Base-by-base conservation (phyloP, 306 rosid species). In the Dryas alaskensis region DNA sequence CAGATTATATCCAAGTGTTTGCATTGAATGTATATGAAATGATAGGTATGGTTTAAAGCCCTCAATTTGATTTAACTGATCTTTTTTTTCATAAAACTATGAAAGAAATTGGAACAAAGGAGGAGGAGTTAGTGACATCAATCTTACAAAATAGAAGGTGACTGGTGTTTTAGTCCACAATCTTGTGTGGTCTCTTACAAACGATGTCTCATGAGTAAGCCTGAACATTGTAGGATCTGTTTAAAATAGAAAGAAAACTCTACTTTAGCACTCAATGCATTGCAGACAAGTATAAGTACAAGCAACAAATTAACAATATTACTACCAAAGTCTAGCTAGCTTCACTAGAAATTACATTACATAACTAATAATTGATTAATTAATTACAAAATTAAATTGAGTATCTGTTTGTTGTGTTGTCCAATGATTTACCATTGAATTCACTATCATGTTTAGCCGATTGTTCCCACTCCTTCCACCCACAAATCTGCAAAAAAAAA, bases 161-260 rank as follows among this genome's bases (percentile, higher is more conserved):
- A 90, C 42, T 4, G 88, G 85, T 1, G 89, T 88, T 84, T 92
- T 88, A 22, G 92, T 90, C 98, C 96, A 90, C 70, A 71, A 68
- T 79, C 91, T 87, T 60, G 67, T 85, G 75, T 90, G 98, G 51
- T 87, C 96, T 73, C 84, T 87, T 47, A 92, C 96, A 81, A 92
- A 92, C 2, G 98, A 92, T 67, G 92, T 90, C 84, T 92, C 96
- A 2, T 92, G 95, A 75, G 96, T 87, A 62, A 92, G 98, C 83
- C 98, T 90, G 85, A 92, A 92, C 71, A 91, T 92, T 54, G 79
- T 72, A 75, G 98, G 94, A 87, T 92, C 98, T 92, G 87, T 71
- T 70, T 61, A 60, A 65, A 48, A 9, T 10, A 66, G 17, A 48
- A 44, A 65, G 25, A 31, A 31, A 31, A 31, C 39, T 25, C 11